Evolutionary conservation across 805 yeast genomes (phyloP), one percentile per base, ranked within the genome.

Genomic region (Candida oleophila): DNA sequence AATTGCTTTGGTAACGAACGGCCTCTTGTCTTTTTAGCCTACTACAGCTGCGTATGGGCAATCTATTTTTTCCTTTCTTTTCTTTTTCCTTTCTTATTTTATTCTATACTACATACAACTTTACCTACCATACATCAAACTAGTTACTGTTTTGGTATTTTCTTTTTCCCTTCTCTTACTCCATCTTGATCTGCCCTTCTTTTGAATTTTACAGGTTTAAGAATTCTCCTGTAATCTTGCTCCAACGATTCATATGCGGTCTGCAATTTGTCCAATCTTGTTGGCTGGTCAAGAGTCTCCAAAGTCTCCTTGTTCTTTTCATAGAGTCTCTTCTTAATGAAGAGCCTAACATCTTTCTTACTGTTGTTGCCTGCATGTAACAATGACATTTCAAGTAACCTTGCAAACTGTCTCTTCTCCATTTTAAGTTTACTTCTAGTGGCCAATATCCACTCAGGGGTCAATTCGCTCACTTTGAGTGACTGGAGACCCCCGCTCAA

Each of bases 301-400:
- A 94, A 71, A 0, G 89, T 90, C 47, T 91, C 97, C 55, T 74
- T 80, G 66, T 94, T 94, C 60, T 89, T 87, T 46, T 80, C 75
- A 59, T 75, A 92, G 21, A 94, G 66, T 48, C 99, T 75, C 56
- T 73, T 77, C 64, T 91, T 92, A 50, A 92, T 84, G 52, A 78
- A 76, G 25, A 83, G 57, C 44, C 94, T 69, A 4, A 81, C 66
- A 4, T 71, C 69, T 48, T 65, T 67, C 43, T 68, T 55, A 22
- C 56, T 55, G 22, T 56, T 50, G 45, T 64, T 61, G 38, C 61
- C 52, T 35, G 68, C 69, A 53, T 76, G 70, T 16, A 85, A 62
- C 28, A 85, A 64, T 1, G 79, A 74, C 89, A 94, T 84, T 61
- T 94, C 99, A 3, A 85, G 55, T 30, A 88, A 71, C 51, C 97